Base-by-base conservation (phyloP, 2,329 filamentous ascomycete species). In the Aspergillus awamori region DNA sequence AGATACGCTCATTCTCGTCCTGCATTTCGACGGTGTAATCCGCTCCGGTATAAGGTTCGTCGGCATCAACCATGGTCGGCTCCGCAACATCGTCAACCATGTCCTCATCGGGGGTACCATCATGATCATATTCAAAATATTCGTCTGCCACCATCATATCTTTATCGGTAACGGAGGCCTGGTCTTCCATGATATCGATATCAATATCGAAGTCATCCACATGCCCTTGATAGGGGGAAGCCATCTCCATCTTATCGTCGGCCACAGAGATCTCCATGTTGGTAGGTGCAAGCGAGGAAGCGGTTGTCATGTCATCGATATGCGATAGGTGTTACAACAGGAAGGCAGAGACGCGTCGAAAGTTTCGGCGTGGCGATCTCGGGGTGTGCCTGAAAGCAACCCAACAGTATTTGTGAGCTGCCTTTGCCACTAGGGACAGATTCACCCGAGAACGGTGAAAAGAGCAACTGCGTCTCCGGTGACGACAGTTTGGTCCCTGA, bases 121-220 rank as follows among this genome's bases (percentile, higher is more conserved):
- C 70, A 22, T 71, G 66, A 13, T 70, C 69, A 30, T 72, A 70
- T 36, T 75, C 74, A 13, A 68, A 68, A 60, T 63, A 76, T 22
- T 80, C 71, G 66, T 81, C 73, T 49, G 73, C 71, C 43, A 79
- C 76, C 60, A 76, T 77, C 70, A 78, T 75, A 48, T 75, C 74
- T 58, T 78, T 76, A 65, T 89, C 87, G 66, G 86, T 82, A 53
- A 86, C 78, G 57, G 86, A 85, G 60, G 81, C 79, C 65, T 87
- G 83, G 66, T 87, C 83, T 61, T 88, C 73, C 68, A 79, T 76
- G 62, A 82, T 71, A 65, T 87, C 85, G 62, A 88, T 79, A 65
- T 89, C 86, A 62, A 89, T 86, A 79, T 68, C 83, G 78, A 69
- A 88, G 78, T 80, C 80, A 67, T 85, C 83, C 53, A 79, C 78